Base-by-base conservation (phyloP, 257 asterid species). In the Ballota nigra region DNA sequence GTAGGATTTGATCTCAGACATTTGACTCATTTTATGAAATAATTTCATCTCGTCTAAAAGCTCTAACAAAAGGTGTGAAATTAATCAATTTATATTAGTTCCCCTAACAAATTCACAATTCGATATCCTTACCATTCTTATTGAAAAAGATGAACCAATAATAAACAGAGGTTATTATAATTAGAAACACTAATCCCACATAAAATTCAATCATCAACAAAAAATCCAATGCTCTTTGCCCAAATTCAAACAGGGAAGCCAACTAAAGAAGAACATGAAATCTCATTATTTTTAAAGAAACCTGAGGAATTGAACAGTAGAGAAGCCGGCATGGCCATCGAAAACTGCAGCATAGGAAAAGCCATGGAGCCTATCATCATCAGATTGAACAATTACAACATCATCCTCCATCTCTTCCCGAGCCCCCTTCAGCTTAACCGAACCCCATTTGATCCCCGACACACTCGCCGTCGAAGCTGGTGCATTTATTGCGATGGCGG, bases 351-450 rank as follows among this genome's bases (percentile, higher is more conserved):
- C 97, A 69, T 56, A 94, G 76, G 88, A 80, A 68, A 91, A 91
- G 1, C 97, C 95, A 51, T 72, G 81, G 38, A 85, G 86, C 68
- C 78, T 89, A 71, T 89, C n/a, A n/a, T n/a, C n/a, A n/a, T n/a
- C 91, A 0, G 92, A 79, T 69, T 82, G 88, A 66, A 91, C 18
- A 71, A 91, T 76, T 18, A 87, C 81, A 64, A 78, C 81, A 70
- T 91, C 98, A 70, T 94, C 98, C 85, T 94, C 98, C 97, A 94
- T 94, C 83, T 94, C 98, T 41, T 89, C 96, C n/a, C 97, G 96
- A 18, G 87, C 86, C 8, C 98, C 97, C 72, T 91, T 87, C 57
- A 87, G 71, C 75, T 83, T 80, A 23, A 86, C 78, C 40, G 92
- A 87, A 0, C 96, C 98, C 96, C 94, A 93, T 80, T 89, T 72